These are phyloP conservation scores for Russula lepida DNA, from an alignment of 768 basidiomycete species.

Conservation along the genomic window DNA sequence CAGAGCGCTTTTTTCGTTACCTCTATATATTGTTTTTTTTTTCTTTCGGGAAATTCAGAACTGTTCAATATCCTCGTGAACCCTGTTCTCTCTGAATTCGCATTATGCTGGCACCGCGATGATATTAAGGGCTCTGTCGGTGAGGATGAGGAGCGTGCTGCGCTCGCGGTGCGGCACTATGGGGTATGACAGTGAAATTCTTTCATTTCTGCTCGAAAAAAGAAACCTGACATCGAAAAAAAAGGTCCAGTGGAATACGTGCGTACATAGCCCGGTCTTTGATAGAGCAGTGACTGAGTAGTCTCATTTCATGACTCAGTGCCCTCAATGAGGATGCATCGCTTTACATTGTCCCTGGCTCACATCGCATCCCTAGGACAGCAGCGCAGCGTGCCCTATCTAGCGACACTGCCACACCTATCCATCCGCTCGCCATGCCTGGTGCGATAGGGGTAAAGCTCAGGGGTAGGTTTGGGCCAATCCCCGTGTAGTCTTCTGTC, in stretches of 20 bases:
- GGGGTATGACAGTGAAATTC: constrained; percentile 37
- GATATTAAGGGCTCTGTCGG: constrained; percentile 54
- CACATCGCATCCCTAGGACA: constrained; percentile 51
- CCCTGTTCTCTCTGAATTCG: constrained; percentile 54
- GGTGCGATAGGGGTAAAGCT: constrained; percentile 49
- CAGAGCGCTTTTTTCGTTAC: neutral
- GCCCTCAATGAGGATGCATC: constrained; percentile 63
- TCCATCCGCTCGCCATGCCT: constrained; percentile 61
- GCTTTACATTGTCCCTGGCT: constrained; percentile 62
- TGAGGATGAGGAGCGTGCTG: constrained; percentile 49
- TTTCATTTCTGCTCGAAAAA: neutral
- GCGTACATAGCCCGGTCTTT: constrained; percentile 24
- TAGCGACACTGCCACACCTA: constrained; percentile 40
- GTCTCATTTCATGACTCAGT: constrained; percentile 27
- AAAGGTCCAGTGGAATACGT: constrained; percentile 81
- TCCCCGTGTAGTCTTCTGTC: neutral
- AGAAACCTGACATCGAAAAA: constrained; percentile 26
- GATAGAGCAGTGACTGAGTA: neutral
- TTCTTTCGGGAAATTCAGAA: constrained; percentile 33
- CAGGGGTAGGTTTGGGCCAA: constrained; percentile 39
- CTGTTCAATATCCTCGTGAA: constrained; percentile 72
- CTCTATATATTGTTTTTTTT: neutral
- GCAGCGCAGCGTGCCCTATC: constrained; percentile 51
- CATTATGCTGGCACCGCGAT: constrained; percentile 74
- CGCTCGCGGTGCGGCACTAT: constrained; percentile 51